Base-by-base conservation (phyloP, 495 filamentous ascomycete genomes). In the Parathielavia appendiculata region DNA sequence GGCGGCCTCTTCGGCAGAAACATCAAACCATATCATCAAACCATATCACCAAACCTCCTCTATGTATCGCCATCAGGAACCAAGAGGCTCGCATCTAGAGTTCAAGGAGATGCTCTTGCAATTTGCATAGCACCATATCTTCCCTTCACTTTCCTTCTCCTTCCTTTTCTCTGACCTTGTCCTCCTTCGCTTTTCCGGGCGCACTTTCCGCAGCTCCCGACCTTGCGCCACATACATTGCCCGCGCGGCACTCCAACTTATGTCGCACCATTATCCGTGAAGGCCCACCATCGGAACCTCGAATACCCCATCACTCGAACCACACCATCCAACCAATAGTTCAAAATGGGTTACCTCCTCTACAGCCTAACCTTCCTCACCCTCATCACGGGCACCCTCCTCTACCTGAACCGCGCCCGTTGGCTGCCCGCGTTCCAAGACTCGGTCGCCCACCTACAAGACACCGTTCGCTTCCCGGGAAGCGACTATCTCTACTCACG, bases 391-490 rank as follows among this genome's bases (percentile, higher is more conserved):
- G 71, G 67, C 62, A 72, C 74, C 85, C 83, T 72, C 47, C 83
- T 92, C 56, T 96, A 89, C 76, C 71, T 95, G 54, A 92, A 86
- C 45, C 90, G 93, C 53, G 71, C 78, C 52, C 76, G 75, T 74
- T 98, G 93, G 93, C 63, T 87, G 22, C 83, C 79, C 41, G 66
- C 83, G 23, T 64, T 86, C 12, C 81, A 82, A 45, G 78, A 83
- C 63, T 74, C 83, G 45, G 51, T 74, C 57, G 61, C 63, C 22
- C 60, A 54, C 32, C 43, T 54, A 17, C 55, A 43, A n/a, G 45
- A 58, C 56, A 6, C 26, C 3, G 6, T 59, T 45, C 63, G 65
- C 66, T 68, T 73, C 66, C 79, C 70, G 83, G 89, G 71, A 63
- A 79, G 55, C 79, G 82, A 58, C 72, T 90, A 74, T 52, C 57